Evolutionary conservation across 768 basidiomycete genomes (phyloP).

Genomic region (Trametes gibbosa): DNA sequence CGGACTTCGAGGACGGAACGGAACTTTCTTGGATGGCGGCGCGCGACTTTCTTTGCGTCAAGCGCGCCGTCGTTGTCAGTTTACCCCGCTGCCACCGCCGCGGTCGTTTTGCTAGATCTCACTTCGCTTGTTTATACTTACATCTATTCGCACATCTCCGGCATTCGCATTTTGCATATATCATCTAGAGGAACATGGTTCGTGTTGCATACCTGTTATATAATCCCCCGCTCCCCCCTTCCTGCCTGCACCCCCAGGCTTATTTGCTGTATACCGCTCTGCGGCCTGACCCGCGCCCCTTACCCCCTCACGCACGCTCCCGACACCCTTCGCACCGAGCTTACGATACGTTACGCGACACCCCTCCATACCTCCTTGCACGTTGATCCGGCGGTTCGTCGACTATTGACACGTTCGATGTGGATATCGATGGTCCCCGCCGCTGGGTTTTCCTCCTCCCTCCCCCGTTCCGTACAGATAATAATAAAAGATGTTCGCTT

Average conservation of each 20-base stretch:
- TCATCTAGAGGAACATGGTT: slow-evolving; percentile 10
- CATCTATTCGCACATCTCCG: slow-evolving; percentile 11
- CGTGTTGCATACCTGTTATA: slow-evolving; percentile 13
- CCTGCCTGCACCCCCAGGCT: neutral
- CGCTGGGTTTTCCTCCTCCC: neutral
- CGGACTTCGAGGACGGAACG: neutral
- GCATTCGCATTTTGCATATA: slow-evolving; percentile 8
- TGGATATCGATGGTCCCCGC: slow-evolving; percentile 12
- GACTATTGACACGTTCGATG: slow-evolving; percentile 13
- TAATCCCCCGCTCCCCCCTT: neutral
- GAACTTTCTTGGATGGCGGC: slow-evolving; percentile 1
- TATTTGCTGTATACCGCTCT: neutral
- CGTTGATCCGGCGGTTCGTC: slow-evolving; percentile 7
- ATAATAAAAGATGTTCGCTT: slow-evolving; percentile 1
- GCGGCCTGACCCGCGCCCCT: neutral
- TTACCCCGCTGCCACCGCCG: neutral
- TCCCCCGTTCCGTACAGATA: slow-evolving; percentile 6
- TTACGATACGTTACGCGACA: slow-evolving; percentile 22
- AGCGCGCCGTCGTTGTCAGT: no score
- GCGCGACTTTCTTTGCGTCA: neutral
- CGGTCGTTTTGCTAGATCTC: slow-evolving; percentile 4
- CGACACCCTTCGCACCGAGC: slow-evolving; percentile 4
- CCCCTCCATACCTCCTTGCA: slow-evolving; percentile 14
- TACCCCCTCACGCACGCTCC: neutral
- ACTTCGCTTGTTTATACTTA: slow-evolving; percentile 17